Base-by-base conservation (phyloP, 352 stramenopile species). In the Globisporangium echinulatum region DNA sequence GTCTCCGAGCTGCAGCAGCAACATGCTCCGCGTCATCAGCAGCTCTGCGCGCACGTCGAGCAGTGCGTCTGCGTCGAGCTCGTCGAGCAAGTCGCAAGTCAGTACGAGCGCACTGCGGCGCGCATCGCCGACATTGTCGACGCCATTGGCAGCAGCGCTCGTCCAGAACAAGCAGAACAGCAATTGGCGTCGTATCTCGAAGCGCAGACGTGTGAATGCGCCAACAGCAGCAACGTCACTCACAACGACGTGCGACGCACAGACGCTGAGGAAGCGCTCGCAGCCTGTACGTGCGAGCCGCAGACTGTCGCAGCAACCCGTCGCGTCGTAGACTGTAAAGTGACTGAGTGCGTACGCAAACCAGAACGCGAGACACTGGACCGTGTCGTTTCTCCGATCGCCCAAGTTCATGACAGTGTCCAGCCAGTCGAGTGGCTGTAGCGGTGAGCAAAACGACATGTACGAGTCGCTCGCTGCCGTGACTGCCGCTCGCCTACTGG, bases 311-410 rank as follows among this genome's bases (percentile, higher is more conserved):
- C 52, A 25, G n/a, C 78, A 62, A 0, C 80, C 80, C 17, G 69
- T 74, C 2, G 72, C 72, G 49, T 90, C 74, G 50, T 77, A 90
- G 8, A 73, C 64, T 11, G 71, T 62, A 13, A 75, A 83, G 43
- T 88, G 77, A 38, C 74, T 77, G 13, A 81, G 59, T 7, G 74
- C 75, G 52, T 85, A 90, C 13, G 66, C 66, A 25, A 78, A 67
- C 77, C 80, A 90, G 38, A 90, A 87, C 48, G 66, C 38, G 14
- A 85, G 66, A 47, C 71, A 68, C 49, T 36, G 37, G 43, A 59
- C 38, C 48, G n/a, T 61, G 44, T 58, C 47, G 40, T 5, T 19
- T 19, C 19, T 4, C 2, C 17, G 9, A 11, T 15, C 25, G 25
- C 25, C 25, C 25, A 3, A 33, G 25, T 33, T 33, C 25, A 33